Base-by-base conservation (phyloP, 345 rosid species). In the Erucastrum elatum region DNA sequence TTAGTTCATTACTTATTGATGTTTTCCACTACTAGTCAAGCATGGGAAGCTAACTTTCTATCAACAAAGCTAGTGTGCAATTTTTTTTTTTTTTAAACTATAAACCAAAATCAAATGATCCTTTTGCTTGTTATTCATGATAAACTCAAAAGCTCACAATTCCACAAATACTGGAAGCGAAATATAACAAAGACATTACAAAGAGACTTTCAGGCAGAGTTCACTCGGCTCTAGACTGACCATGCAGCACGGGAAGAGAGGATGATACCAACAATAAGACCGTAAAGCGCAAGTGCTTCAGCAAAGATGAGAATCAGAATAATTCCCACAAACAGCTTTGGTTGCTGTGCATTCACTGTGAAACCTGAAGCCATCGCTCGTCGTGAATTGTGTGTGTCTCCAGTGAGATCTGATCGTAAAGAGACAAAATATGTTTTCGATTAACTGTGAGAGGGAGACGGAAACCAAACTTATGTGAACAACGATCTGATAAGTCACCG, bases 261-360 rank as follows among this genome's bases (percentile, higher is more conserved):
- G 84, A 94, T 94, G 86, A 94, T 94, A 67, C 97, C 98, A 7
- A 91, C 96, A 35, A 94, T 94, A 37, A 94, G 89, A 35, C 98
- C 98, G 27, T 91, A 91, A 7, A 94, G 82, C 6, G 98, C 98
- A 83, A 94, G 89, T 1, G 98, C 98, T 85, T 94, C 98, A 1
- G 97, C 98, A 27, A 94, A 94, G 77, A 93, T 93, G 71, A 91
- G 97, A 79, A 94, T 94, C 77, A 91, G 88, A 84, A 94, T 94
- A 96, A 94, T 94, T 51, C 98, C 98, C 72, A 94, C 97, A 25
- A 94, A 94, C 80, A 90, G 90, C 80, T 94, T 94, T 0, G 98
- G 97, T 46, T 94, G 97, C 55, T 91, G 98, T 5, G 98, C 98
- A 75, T 94, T 94, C 59, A 97, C 98, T 81, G 96, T 94, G 86